phyloP scores from a whole-genome alignment of 441 rosid genomes.

The Adansonia madagascariensis region DNA sequence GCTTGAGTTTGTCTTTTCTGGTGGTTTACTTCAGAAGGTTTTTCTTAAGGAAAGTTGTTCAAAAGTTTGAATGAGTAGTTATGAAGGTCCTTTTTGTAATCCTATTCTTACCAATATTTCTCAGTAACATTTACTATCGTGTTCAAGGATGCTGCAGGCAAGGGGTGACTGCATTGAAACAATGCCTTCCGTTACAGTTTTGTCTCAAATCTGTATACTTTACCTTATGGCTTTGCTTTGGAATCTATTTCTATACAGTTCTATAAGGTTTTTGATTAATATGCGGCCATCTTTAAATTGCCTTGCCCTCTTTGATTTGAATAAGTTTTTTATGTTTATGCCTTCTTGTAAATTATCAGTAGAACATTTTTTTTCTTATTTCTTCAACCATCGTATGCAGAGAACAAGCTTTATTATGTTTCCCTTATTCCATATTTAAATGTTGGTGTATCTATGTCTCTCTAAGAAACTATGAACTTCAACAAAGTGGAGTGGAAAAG shows the following conservation, averaged over 20 bases:
- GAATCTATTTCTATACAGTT: background rate
- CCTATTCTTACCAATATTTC: background rate
- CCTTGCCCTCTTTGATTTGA: background rate
- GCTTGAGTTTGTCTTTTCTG: background rate
- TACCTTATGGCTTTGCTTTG: background rate
- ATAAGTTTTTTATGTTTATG: background rate
- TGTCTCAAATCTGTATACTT: background rate
- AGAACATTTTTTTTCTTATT: too few relatives aligned
- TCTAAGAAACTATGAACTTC: background rate
- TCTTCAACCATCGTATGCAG: background rate
- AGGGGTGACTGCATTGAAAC: background rate
- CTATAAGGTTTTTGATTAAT: too few relatives aligned
- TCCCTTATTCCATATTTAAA: background rate
- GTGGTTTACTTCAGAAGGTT: background rate
- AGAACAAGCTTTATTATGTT: rapidly evolving
- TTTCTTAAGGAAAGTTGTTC: background rate
- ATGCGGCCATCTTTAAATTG: background rate
- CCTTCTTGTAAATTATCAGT: background rate
- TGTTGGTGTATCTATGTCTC: too few relatives aligned
- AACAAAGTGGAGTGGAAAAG: too few relatives aligned
- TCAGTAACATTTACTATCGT: background rate
- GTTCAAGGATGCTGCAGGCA: background rate
- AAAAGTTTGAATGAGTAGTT: background rate
- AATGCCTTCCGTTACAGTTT: background rate
- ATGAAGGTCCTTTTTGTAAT: background rate